Base-by-base conservation (phyloP, 768 basidiomycete species). In the Tricholoma bakamatsutake region DNA sequence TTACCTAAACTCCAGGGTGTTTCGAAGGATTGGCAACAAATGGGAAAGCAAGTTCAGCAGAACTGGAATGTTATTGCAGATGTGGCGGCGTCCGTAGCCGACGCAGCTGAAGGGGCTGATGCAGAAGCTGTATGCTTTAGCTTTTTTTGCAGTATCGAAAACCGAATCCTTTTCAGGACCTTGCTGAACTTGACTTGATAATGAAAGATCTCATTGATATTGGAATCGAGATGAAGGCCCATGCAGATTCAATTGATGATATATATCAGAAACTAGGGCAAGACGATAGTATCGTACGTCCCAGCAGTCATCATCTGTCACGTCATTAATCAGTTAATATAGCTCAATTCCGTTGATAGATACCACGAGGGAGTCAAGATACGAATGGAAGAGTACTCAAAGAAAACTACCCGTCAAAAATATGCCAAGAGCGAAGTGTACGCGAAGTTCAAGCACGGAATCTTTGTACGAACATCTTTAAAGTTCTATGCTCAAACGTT, bases 361-460 rank as follows among this genome's bases (percentile, higher is more conserved):
- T 94, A 90, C 62, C 67, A 79, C 48, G 61, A 61, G 21, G 77
- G 68, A n/a, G 73, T 83, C 0, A 66, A 76, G 48, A 67, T 66
- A 13, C 68, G 66, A 39, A 64, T 78, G 42, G 70, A 78, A 5
- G 73, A 71, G 28, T 88, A 90, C 66, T 61, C 72, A 1, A 65
- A 64, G 28, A 83, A 82, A 71, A 93, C 91, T 0, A 73, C 83
- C 6, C 81, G 92, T 8, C 89, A 94, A 68, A 92, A 87, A 66
- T 94, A 92, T 64, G 80, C 78, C 13, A 85, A 85, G 48, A 70
- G 75, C 50, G 74, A 81, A 0, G 67, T 73, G 21, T 95, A 93
- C 61, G 62, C 69, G 12, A 64, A 73, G 17, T 93, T 90, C 73
- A 83, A 76, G 64, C 77, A 86, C 54, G 69, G 71, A 12, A 79